Evolutionary conservation across 2,329 filamentous ascomycete species (phyloP), one percentile per base, ranked within the genome.

Genomic region (Chaetomium strumarium): DNA sequence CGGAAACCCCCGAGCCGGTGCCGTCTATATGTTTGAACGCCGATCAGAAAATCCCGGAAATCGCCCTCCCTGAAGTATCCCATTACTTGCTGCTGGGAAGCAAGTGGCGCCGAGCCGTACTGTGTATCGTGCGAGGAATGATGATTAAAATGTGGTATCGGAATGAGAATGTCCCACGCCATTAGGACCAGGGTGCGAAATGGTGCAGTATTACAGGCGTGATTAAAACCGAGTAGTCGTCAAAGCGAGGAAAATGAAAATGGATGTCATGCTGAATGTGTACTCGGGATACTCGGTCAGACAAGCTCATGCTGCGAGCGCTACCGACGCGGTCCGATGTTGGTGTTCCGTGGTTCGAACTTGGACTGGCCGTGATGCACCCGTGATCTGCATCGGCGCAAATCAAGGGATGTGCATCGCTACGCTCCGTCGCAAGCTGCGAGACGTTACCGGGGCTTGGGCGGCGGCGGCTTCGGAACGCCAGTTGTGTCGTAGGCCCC

Each of bases 401-500:
- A 57, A 56, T 53, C 54, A 54, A 60, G 57, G 51, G 57, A 61
- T 53, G 42, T 11, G 50, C 46, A 17, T 12, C 29, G 44, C 34
- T 44, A 41, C 46, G 30, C 40, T 49, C 46, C 41, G 31, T 43
- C 19, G 12, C 12, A 19, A n/a, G 40, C 45, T 33, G 46, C 16
- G 17, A 17, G 30, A 36, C 38, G 31, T 66, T 68, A 67, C 55
- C 65, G 62, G 37, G 66, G 63, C 63, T 69, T 68, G 30, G 67
- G 67, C 51, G 66, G 67, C 46, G 65, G 63, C 11, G 67, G 67
- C 62, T 70, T 70, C 33, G 66, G 67, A 10, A 69, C 66, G 29
- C 67, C 67, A 29, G 67, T 69, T 52, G 67, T 70, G 56, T 70
- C 67, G 51, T 70, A 70, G 55, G 67, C 67, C 29, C 67, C 67